Base-by-base conservation (phyloP, 768 basidiomycete genomes). In the Russula dissimulans region DNA sequence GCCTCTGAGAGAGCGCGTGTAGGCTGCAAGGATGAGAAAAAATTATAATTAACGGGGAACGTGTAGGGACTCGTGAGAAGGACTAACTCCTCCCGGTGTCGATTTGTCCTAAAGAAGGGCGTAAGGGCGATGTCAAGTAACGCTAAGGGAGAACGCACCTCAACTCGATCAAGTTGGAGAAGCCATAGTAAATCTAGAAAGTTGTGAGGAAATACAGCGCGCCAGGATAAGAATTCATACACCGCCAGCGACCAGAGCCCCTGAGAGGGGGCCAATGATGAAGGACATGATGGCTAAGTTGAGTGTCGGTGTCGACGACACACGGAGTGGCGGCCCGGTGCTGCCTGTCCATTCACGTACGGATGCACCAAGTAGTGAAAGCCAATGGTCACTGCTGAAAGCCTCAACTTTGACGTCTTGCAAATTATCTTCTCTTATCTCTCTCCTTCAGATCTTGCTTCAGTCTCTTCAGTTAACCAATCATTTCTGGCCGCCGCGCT, bases 321-420 rank as follows among this genome's bases (percentile, higher is more conserved):
- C 31, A 4, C 18, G 47, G 41, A 36, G 4, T 7, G 1, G 34
- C 57, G 57, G 57, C 42, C 57, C 57, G 57, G 22, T 9, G 5
- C 1, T 1, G 22, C 22, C 22, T 2, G 22, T 26, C 22, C 22
- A 26, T 26, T 26, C 22, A 26, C 22, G 22, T 26, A 26, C 22
- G 22, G 2, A 26, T 26, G 22, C 2, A 2, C 22, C 22, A 32
- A 36, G 34, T 10, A 1, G 5, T 36, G 34, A 36, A 36, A 36
- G 34, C 34, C 34, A 36, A 36, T 87, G 86, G 81, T 84, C 48
- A 78, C 82, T 34, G 82, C 81, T 11, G 82, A 86, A 64, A 86
- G 81, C 65, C 74, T 88, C 49, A 83, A 89, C 62, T 77, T 83
- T 18, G 88, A 91, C 71, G 84, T 89, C 41, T 77, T 89, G 44